These are phyloP conservation scores for Tricholoma terreum DNA, from an alignment of 768 basidiomycete species.

Conservation along the genomic window DNA sequence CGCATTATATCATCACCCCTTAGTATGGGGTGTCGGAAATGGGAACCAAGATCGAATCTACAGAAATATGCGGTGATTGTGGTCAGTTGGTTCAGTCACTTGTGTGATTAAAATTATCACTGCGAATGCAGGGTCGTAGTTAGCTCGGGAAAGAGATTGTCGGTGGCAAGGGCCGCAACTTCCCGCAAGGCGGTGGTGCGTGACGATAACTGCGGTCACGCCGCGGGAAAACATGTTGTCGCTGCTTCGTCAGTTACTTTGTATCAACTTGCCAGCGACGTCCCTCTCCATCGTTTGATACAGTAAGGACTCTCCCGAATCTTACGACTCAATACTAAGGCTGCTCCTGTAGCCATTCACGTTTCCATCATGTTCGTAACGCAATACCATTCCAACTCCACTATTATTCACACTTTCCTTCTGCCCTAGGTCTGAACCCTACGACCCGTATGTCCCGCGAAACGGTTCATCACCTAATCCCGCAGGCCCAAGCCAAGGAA, in stretches of 20 bases:
- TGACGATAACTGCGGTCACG: conserved; percentile 16
- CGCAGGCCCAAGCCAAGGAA: conserved; percentile 50
- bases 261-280: conserved; percentile 22
- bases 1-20: too few relatives aligned
- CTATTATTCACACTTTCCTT: conserved; percentile 12
- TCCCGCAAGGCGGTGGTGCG: neutral
- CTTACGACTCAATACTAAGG: neutral
- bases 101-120: too few relatives aligned
- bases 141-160: too few relatives aligned
- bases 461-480: conserved; percentile 64
- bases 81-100: too few relatives aligned
- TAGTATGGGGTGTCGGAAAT: too few relatives aligned
- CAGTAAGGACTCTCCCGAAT: conserved; percentile 27
- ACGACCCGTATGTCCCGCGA: conserved; percentile 96
- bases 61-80: too few relatives aligned
- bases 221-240: conserved; percentile 28
- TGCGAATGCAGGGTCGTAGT: too few relatives aligned
- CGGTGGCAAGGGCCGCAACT: too few relatives aligned
- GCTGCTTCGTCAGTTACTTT: conserved; percentile 21
- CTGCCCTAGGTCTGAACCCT: conserved; percentile 86
- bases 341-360: conserved; percentile 25
- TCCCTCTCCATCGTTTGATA: conserved; percentile 36
- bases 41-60: too few relatives aligned
- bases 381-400: conserved; percentile 6
- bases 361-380: conserved; percentile 37